Evolutionary conservation across 2,329 filamentous ascomycete species (phyloP).

Genomic region (Zasmidium angulare): DNA sequence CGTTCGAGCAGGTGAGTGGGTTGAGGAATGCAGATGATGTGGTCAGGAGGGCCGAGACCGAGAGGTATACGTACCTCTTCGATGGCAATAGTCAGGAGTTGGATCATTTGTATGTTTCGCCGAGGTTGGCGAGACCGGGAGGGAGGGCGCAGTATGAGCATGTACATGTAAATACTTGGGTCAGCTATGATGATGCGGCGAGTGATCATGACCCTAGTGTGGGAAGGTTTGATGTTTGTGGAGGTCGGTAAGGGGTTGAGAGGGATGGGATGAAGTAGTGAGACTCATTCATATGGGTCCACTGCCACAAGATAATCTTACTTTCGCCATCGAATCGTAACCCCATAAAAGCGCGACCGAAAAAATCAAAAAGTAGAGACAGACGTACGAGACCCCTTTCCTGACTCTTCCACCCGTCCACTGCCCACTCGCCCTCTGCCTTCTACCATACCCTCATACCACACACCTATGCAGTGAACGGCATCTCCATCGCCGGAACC

Average conservation of each 20-base stretch:
- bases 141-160: constrained; percentile 58
- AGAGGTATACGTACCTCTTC: constrained; percentile 71
- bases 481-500: neutral
- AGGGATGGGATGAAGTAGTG: neutral
- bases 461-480: neutral
- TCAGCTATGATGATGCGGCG: constrained; percentile 54
- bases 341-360: too few species aligned
- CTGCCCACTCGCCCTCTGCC: too few species aligned
- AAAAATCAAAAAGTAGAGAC: too few species aligned
- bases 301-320: too few species aligned
- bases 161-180: constrained; percentile 71
- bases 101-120: constrained; percentile 69
- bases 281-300: neutral
- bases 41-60: constrained; percentile 50
- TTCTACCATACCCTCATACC: neutral
- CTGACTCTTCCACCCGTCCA: too few species aligned
- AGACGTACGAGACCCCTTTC: too few species aligned
- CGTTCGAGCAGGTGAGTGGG: constrained; percentile 55
- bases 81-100: constrained; percentile 69
- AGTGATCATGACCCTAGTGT: constrained; percentile 72
- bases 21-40: constrained; percentile 64
- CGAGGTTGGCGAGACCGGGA: constrained; percentile 44
- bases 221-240: constrained; percentile 62
- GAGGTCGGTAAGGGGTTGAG: neutral
- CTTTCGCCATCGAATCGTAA: too few species aligned